Evolutionary conservation across 768 basidiomycete species (phyloP).

Genomic region (Suillus subluteus): DNA sequence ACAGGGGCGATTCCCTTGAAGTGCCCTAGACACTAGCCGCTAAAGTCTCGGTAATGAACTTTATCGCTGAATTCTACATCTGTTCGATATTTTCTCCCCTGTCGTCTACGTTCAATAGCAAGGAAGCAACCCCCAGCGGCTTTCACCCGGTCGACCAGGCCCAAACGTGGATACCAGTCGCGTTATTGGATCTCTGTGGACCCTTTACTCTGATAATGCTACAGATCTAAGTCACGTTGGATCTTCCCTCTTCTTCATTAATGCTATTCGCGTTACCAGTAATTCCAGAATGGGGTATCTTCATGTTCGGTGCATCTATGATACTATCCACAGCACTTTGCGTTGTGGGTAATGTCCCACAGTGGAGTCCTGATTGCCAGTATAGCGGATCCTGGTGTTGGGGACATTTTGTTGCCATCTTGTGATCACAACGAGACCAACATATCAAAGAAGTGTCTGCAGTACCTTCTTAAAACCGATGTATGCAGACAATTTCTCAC

Average conservation of each 20-base stretch:
- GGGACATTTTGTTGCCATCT: neutral
- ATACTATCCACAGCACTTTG: slow-evolving; percentile 5
- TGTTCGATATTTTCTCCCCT: neutral
- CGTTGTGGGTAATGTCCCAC: slow-evolving; percentile 8
- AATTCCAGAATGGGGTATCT: slow-evolving; percentile 10
- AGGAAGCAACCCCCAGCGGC: neutral
- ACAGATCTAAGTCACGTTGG: neutral
- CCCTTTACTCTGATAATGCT: neutral
- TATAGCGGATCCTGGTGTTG: slow-evolving; percentile 3
- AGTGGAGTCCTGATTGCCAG: slow-evolving; percentile 4
- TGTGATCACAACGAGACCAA: neutral
- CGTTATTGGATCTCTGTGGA: neutral
- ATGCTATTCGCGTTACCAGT: slow-evolving; percentile 6
- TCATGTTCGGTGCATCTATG: slow-evolving; percentile 2
- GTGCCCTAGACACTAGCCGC: slow-evolving; percentile 10
- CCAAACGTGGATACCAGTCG: neutral
- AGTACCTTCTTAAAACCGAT: slow-evolving; percentile 2
- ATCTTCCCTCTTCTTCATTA: slow-evolving; percentile 10
- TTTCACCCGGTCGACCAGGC: neutral
- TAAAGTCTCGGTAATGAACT: slow-evolving; percentile 30
- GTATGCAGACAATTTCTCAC: neutral
- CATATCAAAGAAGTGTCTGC: slow-evolving; percentile 2
- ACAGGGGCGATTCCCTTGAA: slow-evolving; percentile 15
- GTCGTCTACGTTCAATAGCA: neutral
- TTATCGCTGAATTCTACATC: slow-evolving; percentile 5